Evolutionary conservation across 2,329 filamentous ascomycete genomes (phyloP).

Genomic region (Boeremia exigua): DNA sequence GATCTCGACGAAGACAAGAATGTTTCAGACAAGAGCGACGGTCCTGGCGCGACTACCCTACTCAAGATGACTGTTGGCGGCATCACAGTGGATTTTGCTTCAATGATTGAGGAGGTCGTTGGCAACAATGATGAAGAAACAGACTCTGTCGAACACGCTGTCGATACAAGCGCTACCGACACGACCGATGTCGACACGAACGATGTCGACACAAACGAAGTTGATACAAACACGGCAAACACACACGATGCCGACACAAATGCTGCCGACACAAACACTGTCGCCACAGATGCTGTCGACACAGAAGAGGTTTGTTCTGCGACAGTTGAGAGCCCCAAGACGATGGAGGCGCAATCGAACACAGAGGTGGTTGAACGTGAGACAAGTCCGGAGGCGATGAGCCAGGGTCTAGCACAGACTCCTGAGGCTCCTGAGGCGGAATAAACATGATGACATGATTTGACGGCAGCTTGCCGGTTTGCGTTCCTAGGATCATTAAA

Average conservation of each 20-base stretch:
- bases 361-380: not conserved
- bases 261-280: too few species aligned
- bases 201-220: not conserved
- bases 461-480: constrained; percentile 1
- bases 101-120: constrained; percentile 48
- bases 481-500: not conserved
- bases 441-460: constrained; percentile 5
- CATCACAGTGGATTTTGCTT: constrained; percentile 43
- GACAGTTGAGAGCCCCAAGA: not conserved
- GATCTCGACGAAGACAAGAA: constrained; percentile 22
- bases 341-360: not conserved
- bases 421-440: constrained; percentile 20
- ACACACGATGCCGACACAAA: too few species aligned
- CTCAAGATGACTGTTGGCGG: constrained; percentile 38
- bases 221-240: too few species aligned
- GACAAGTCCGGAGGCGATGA: constrained; percentile 17
- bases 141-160: not conserved
- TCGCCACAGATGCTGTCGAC: not conserved
- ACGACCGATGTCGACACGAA: not conserved
- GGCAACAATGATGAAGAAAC: constrained; percentile 25
- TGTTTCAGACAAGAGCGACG: not conserved
- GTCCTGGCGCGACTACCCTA: constrained; percentile 12
- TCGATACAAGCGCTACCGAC: not conserved
- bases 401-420: constrained; percentile 20
- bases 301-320: not conserved